Evolutionary conservation across 208 protist genomes (phyloP).

Genomic region (Lotmaria passim): DNA sequence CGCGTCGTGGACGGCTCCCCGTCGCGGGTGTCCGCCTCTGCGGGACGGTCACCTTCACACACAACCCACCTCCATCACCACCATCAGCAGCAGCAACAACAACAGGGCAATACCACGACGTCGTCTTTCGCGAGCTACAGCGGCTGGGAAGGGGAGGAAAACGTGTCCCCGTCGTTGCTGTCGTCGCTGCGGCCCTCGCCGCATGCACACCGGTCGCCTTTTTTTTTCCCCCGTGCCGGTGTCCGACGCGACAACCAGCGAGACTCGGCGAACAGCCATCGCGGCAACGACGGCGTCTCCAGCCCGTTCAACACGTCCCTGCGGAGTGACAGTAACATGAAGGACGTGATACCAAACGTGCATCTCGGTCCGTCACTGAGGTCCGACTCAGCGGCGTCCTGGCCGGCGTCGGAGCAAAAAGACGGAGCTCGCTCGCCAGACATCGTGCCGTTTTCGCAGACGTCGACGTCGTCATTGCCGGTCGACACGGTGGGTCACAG

Average conservation of each 20-base stretch:
- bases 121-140: conserved; percentile 10
- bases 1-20: conserved; percentile 33
- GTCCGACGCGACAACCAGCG: background rate
- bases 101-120: background rate
- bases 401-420: conserved; percentile 1
- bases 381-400: conserved; percentile 10
- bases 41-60: conserved; percentile 8
- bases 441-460: background rate
- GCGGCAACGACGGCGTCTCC: background rate
- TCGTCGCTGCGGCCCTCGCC: background rate
- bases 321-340: conserved; percentile 4
- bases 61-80: background rate
- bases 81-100: conserved; percentile 4
- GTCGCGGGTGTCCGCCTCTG: conserved; percentile 11
- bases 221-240: background rate
- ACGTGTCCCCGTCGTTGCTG: background rate
- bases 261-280: background rate
- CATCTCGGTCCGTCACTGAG: conserved; percentile 5
- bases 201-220: background rate
- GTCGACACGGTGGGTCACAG: background rate
- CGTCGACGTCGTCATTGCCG: background rate
- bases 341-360: conserved; percentile 17
- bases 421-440: conserved; percentile 1
- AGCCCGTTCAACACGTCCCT: conserved; percentile 12
- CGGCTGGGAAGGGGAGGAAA: background rate